Percentiles rank a stretch among this genome's conserved stretches.
phyloP scores from a whole-genome alignment of 2,329 filamentous ascomycete species.

The Neonectria punicea region DNA sequence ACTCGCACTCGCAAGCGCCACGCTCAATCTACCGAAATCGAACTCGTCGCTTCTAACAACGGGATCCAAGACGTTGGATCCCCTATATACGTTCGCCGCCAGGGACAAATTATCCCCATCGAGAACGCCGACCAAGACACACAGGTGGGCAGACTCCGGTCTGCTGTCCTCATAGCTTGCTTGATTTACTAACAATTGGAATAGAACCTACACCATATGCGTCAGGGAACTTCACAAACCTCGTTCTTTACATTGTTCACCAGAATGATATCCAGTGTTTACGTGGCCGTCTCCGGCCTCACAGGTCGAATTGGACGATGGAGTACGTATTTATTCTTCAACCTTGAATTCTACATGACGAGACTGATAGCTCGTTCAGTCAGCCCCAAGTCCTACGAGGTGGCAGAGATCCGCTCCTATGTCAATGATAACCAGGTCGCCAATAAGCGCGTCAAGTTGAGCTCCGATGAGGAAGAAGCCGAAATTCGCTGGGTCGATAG shows the following conservation, averaged over 20 bases:
- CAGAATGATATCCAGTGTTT: conserved; percentile 46
- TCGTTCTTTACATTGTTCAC: conserved; percentile 35
- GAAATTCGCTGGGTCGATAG: conserved; percentile 43
- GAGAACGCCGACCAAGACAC: conserved; percentile 23
- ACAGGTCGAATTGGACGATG: conserved; percentile 40
- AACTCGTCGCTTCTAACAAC: conserved; percentile 43
- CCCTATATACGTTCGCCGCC: conserved; percentile 33
- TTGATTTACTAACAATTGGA: conserved; percentile 4
- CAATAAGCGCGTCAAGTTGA: conserved; percentile 44
- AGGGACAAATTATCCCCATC: conserved; percentile 24
- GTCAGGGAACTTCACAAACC: conserved; percentile 20
- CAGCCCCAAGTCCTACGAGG: conserved; percentile 36
- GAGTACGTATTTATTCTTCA: conserved; percentile 27
- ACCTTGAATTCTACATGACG: background rate
- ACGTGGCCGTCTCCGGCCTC: conserved; percentile 41
- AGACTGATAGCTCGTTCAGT: conserved; percentile 32
- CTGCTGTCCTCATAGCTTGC: background rate
- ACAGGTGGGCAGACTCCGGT: conserved; percentile 23
- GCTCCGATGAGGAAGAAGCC: conserved; percentile 22
- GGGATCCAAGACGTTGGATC: conserved; percentile 24
- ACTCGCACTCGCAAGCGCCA: conserved; percentile 44
- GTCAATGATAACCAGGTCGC: conserved; percentile 34
- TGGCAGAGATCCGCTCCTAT: conserved; percentile 40
- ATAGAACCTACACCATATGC: conserved; percentile 39
- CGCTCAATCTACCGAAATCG: conserved; percentile 45